Conservation (phyloP, 2,329 filamentous ascomycete species). For the Plectosphaerella sp. region DNA sequence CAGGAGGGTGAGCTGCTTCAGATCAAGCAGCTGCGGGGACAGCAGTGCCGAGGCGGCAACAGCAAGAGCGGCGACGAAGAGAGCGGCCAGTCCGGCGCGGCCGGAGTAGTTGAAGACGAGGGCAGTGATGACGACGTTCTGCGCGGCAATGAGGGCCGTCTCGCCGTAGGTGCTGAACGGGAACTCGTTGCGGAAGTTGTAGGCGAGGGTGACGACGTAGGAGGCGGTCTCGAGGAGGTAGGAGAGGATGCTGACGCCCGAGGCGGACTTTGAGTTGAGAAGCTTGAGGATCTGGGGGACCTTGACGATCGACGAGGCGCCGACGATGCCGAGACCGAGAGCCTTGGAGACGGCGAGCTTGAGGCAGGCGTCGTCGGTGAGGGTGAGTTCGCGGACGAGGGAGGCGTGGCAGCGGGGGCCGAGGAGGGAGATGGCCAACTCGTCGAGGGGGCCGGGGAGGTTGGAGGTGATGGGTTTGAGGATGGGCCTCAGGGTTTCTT, state of each 20-base stretch:
- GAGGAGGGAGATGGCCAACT: constrained; percentile 74
- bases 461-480: constrained; percentile 68
- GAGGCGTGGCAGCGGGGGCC: constrained; percentile 80
- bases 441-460: constrained; percentile 69
- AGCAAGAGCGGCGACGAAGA: constrained; percentile 74
- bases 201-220: constrained; percentile 85
- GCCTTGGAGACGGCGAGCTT: constrained; percentile 90
- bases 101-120: constrained; percentile 82
- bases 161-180: constrained; percentile 97
- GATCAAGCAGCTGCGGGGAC: constrained; percentile 57
- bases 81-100: constrained; percentile 61
- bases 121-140: constrained; percentile 86
- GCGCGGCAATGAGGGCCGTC: constrained; percentile 83
- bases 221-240: constrained; percentile 88
- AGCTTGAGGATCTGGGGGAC: constrained; percentile 96
- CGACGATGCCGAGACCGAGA: constrained; percentile 90
- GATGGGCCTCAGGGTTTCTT: constrained; percentile 58
- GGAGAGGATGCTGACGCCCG: constrained; percentile 81
- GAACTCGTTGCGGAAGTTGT: constrained; percentile 86
- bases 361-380: constrained; percentile 71
- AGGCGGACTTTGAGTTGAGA: constrained; percentile 70
- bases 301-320: constrained; percentile 87
- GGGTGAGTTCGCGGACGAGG: constrained; percentile 80
- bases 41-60: constrained; percentile 68
- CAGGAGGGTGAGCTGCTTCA: constrained; percentile 65